Evolutionary conservation across 805 yeast species (phyloP), one percentile per base, ranked within the genome.

Genomic region (Candida glaebosa): DNA sequence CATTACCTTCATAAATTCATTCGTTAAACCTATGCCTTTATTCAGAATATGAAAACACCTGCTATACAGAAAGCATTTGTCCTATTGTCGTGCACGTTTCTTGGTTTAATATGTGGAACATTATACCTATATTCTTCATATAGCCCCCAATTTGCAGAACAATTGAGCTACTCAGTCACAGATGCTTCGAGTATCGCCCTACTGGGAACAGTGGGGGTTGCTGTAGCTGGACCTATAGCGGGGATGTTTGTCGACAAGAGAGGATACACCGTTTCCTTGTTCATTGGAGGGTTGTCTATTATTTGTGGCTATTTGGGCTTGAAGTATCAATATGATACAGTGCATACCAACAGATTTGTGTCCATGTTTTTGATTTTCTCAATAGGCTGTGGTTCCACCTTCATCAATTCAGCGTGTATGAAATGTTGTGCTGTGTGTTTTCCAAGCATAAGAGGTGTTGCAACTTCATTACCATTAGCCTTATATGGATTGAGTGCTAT

Each of bases 401-500:
- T 76, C 43, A 73, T 84, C 31, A 79, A 78, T 54, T 71, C 80
- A 14, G 79, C 84, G 7, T 70, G 82, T 44, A 75, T 85, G 53
- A 85, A 85, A 54, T 84, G 89, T 54, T 81, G 88, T 43, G 87
- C 89, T 18, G 65, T 83, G 31, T 70, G 75, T 35, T 83, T 80
- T 53, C 91, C 95, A 0, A 68, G 75, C 33, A 65, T 75, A 30
- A 61, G 87, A 41, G 95, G 93, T 2, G 68, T 84, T 7, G 90
- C 93, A 3, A 82, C 93, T 0, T 78, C 88, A 0, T 67, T 84
- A 34, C 89, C 91, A 2, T 71, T 84, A 57, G 81, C 90, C 1
- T 74, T 84, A 34, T 84, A 81, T 57, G 95, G 95, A 0, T 69
- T 83, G 12, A 78, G 85, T 56, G 93, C 93, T 3, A 71, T 82